Evolutionary conservation across 768 basidiomycete species (phyloP), one percentile per base, ranked within the genome.

Genomic region (Agrocybe praecox): DNA sequence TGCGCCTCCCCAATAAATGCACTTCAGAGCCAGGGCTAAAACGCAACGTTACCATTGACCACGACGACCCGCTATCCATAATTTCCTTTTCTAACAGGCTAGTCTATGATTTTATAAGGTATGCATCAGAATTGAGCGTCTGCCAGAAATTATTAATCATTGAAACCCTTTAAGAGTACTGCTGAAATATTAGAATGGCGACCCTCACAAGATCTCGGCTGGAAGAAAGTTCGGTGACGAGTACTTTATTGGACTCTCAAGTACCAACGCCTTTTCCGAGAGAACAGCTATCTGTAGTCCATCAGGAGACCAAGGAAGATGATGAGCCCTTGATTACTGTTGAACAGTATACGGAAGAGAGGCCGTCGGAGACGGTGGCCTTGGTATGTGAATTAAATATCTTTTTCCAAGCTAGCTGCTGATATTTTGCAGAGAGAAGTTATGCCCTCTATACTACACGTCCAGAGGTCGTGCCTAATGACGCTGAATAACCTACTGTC

Each of bases 391-490:
- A 26, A 7, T 11, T 6, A 46, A n/a, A n/a, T 53, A 58, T 63
- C 32, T 61, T 58, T 17, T 33, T 40, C 0, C 19, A 18, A 14
- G 22, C 23, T 53, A 24, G 21, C 46, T 47, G 15, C 40, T 55
- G 33, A 19, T 17, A 43, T 56, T 22, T 43, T 61, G 36, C 65
- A 88, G 83, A 78, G 77, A 58, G 85, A 89, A 60, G 73, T 91
- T 33, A 74, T 87, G 62, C 83, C 88, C 9, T 92, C 90, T n/a
- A 86, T 94, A 60, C 75, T 80, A 14, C 79, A 82, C 53, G 89
- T 93, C 29, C 87, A 91, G 63, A 81, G 79, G 56, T 89, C 89
- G 17, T 92, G 89, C 67, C 65, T 93, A 22, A 86, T 85, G 76
- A 89, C 88, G 2, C 75, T 94, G 46, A 84, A 86, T 62, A 86